Base-by-base conservation (phyloP, 2,329 filamentous ascomycete genomes). In the Dissoconium aciculare region DNA sequence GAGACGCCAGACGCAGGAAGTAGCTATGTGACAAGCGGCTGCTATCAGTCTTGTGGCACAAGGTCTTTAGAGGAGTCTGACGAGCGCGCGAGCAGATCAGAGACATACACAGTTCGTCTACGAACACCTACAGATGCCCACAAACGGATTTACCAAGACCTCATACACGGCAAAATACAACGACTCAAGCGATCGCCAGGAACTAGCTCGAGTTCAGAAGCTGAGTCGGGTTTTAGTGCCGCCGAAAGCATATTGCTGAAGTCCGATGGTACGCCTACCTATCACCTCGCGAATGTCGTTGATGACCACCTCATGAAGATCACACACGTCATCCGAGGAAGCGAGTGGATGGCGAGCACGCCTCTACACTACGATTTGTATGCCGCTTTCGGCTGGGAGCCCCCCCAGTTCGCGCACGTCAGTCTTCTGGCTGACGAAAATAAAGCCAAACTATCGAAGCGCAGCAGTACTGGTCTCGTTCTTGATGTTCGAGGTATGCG, bases 341-440 rank as follows among this genome's bases (percentile, higher is more conserved):
- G 78, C 66, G 89, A 98, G 68, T 98, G 89, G 89, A 78, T 98
- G 59, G 73, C 87, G 17, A 93, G 85, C 1, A 95, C 89, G 0
- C 84, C 85, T 1, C 80, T 78, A 50, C 75, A 80, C 50, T 60
- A 78, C 34, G 67, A 67, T 19, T 53, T 66, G 41, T 66, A 66
- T 44, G 41, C 53, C 5, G 63, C 62, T 0, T 65, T 66, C 30
- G 58, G 57, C 2, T 66, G 63, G 63, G 42, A 49, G 11, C 60
- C 62, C 3, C 63, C 63, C 0, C 32, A 44, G 2, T 66, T 64
- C 34, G 62, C 62, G 0, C 63, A 66, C 37, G 63, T 66, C 0
- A 60, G 62, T 3, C 43, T 66, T 1, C 51, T 66, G 2, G 55
- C 60, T 5, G 63, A 66, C 37, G 52, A 60, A 31, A 49, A 56